Evolutionary conservation across 768 basidiomycete genomes (phyloP), one percentile per base, ranked within the genome.

Genomic region (Cystobasidium onofrii): DNA sequence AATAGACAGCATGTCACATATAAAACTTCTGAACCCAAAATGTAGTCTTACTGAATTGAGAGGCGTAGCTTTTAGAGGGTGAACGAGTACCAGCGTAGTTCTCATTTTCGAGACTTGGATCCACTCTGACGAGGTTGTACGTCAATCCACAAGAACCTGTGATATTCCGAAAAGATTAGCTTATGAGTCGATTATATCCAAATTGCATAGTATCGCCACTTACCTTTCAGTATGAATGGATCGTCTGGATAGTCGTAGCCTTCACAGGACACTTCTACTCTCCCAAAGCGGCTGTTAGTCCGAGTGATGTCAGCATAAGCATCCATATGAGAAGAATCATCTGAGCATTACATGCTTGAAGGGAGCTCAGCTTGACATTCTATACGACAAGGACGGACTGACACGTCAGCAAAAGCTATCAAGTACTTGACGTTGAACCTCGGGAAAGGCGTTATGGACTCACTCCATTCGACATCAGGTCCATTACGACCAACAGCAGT

Each of bases 131-230:
- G 25, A 75, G 73, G 54, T 62, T 36, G 50, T 75, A 75, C 10
- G 74, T 72, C 15, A 75, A 50, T 29, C 60, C 74, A 54, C 74
- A 75, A 20, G 74, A 75, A 18, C 74, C 72, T 64, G 70, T 71
- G 43, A 23, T 15, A 23, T 15, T 25, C 2, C 9, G 10, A 18
- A 43, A 10, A 2, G 27, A 60, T 25, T 27, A 29, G 57, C 31
- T 18, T 13, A n/a, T 64, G 13, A 6, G 15, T 39, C 27, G 10
- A 15, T 6, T 46, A 12, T 6, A 10, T 36, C 2, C 63, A 46
- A 6, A 12, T 2, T n/a, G 33, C 15, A 12, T 27, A 52, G 34
- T 66, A 54, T 69, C 29, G 50, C 57, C 57, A 46, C 69, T 20
- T 1, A 61, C 69, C 73, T 72, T 71, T 64, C 17, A 75, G 63